Base-by-base conservation (phyloP, 805 yeast species). In the Trichomonascus vanleenenianus region DNA sequence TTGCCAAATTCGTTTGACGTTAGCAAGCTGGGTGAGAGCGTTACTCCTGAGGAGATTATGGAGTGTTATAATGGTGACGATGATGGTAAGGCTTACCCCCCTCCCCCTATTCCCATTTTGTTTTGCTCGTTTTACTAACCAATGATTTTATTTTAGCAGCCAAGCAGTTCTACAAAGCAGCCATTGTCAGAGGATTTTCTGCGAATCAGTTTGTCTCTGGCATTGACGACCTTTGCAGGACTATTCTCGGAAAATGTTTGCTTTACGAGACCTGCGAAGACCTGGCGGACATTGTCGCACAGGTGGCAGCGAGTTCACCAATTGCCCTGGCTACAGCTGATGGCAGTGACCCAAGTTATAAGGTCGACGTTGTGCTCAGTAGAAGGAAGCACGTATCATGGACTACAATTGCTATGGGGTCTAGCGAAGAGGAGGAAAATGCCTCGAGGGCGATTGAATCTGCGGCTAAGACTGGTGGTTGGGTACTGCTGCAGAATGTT, bases 401-500 rank as follows among this genome's bases (percentile, higher is more conserved):
- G 30, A 58, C 56, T 0, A 46, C 57, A 1, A 71, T 85, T 33
- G 76, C 96, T 0, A 70, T 89, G 76, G 97, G 96, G 0, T 77
- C 94, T 0, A 58, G 61, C 19, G 95, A 86, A 60, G 81, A 85
- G 8, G 60, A 69, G 1, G 73, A 67, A 2, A 63, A 70, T 35
- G 89, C 91, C 0, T 75, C 74, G 18, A 63, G 67, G 42, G 76
- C 77, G n/a, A 63, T 86, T 7, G 56, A 59, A 1, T 61, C 59
- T 8, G 76, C 78, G 0, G 57, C 71, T 1, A 63, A 58, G n/a
- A 57, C 57, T 1, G 87, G 85, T 0, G 55, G 60, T 1, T 87
- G 96, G 96, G 61, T 91, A 0, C 55, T 89, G 25, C 61, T 91
- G 27, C 95, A 91, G 58, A 89, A 89, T 56, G 67, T 85, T 10